Percentiles rank a stretch among this genome's conserved stretches.
Conservation (phyloP, 1,139 yeast genomes). For the Blastobotrys ciferrii region DNA sequence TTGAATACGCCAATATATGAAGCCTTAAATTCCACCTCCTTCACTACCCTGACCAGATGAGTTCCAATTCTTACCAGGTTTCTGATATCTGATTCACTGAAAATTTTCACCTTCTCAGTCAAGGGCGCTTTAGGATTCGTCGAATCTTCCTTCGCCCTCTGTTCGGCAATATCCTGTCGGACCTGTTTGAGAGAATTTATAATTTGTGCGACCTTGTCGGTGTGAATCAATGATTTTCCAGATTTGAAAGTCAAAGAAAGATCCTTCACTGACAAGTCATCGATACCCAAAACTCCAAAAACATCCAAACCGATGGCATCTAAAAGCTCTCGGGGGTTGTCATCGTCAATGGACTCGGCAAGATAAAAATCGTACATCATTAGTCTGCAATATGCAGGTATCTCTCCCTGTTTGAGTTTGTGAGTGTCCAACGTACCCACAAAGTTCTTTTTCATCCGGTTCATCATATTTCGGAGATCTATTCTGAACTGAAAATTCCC, state of each 20-base stretch:
- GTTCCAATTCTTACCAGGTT: constrained; percentile 32
- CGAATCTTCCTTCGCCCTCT: background rate
- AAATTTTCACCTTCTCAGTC: constrained; percentile 6
- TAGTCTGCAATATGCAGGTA: constrained; percentile 31
- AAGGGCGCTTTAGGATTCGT: background rate
- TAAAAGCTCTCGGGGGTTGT: constrained; percentile 34
- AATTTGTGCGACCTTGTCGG: constrained; percentile 25
- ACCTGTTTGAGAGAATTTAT: constrained; percentile 16
- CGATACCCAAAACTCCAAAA: constrained; percentile 36
- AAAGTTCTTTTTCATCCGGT: constrained; percentile 25
- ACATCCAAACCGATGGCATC: constrained; percentile 34
- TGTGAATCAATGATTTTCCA: constrained; percentile 28
- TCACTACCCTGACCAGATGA: constrained; percentile 35
- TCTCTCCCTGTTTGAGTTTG: constrained; percentile 31
- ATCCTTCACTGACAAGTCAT: constrained; percentile 35
- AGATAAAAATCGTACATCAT: constrained; percentile 32
- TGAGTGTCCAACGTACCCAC: constrained; percentile 38
- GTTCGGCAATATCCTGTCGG: constrained; percentile 16
- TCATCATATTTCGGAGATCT: constrained; percentile 29
- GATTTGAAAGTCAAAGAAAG: constrained; percentile 34
- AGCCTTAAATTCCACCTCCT: constrained; percentile 37
- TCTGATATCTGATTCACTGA: constrained; percentile 21
- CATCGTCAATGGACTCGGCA: constrained; percentile 29
- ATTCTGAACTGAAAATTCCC: constrained; percentile 32
- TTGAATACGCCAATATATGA: constrained; percentile 31